Evolutionary conservation across 768 basidiomycete genomes (phyloP), one percentile per base, ranked within the genome.

Genomic region (Mycena pura): DNA sequence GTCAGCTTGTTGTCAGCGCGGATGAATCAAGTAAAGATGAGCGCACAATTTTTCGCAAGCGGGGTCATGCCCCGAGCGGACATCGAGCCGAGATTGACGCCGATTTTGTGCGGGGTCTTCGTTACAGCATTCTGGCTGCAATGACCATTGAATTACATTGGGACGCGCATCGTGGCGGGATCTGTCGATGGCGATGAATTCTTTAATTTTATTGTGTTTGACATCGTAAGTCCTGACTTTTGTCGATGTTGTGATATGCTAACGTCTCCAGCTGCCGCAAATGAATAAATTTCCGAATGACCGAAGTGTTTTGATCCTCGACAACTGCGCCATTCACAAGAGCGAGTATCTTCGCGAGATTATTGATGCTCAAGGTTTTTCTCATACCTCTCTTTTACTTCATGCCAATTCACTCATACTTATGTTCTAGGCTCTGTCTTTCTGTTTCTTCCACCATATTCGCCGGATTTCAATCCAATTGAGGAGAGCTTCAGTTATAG

Each of bases 381-480:
- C 17, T 28, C 24, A 22, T 3, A n/a, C n/a, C n/a, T 4, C 14
- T 14, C 5, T 7, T 25, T 5, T 9, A 36, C 25, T 41, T 15
- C 15, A 19, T 31, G 15, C n/a, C 31, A 6, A 43, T 13, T 19
- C 2, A n/a, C n/a, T n/a, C n/a, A n/a, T n/a, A n/a, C n/a, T n/a
- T n/a, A 53, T 43, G 19, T 4, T 4, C 17, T 44, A 71, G 75
- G 70, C 9, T 67, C 68, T 43, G 28, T 65, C 0, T 54, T 74
- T 3, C 29, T 72, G 15, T 75, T 69, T 41, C 61, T 77, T 0
- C 75, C 74, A 15, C 73, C 73, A 34, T 77, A 76, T 55, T 78
- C 75, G 3, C 77, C 74, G 0, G 74, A 78, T 46, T 67, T 73
- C 66, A 77, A 77, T 55, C 76, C 71, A 2, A 77, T 77, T 62